Conservation (phyloP, 495 filamentous ascomycete species). For the Hyphodiscus hymeniophilus region DNA sequence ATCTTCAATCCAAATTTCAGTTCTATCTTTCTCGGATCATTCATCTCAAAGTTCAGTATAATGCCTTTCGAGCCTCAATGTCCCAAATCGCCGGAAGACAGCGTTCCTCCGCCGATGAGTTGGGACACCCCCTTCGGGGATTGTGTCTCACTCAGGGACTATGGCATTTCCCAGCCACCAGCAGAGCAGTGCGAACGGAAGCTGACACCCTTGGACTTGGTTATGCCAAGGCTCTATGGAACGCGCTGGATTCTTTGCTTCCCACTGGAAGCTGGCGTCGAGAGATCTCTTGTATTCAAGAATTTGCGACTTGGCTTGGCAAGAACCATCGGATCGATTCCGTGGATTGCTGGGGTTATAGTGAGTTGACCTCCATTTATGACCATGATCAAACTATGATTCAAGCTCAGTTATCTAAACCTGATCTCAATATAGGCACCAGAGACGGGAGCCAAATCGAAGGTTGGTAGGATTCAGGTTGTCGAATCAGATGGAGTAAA, state of each 20-base stretch:
- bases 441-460: slow-evolving; percentile 2
- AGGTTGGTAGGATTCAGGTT: slow-evolving; percentile 7
- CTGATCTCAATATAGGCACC: neutral
- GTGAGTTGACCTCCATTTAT: slow-evolving; percentile 1
- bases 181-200: slow-evolving; percentile 8
- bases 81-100: no score
- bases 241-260: slow-evolving; percentile 11
- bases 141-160: neutral
- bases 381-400: no score
- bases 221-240: slow-evolving; percentile 14
- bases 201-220: slow-evolving; percentile 10
- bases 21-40: no score
- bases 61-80: no score
- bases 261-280: slow-evolving; percentile 1
- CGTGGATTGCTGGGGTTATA: slow-evolving; percentile 10
- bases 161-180: slow-evolving; percentile 2
- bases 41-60: no score
- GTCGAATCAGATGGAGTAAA: slow-evolving; percentile 2
- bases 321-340: slow-evolving; percentile 8
- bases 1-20: no score
- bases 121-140: no score
- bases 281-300: slow-evolving; percentile 1
- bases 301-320: slow-evolving; percentile 4
- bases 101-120: no score
- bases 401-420: neutral